phyloP scores from a whole-genome alignment of 345 rosid species.

The Gossypium arboreum region DNA sequence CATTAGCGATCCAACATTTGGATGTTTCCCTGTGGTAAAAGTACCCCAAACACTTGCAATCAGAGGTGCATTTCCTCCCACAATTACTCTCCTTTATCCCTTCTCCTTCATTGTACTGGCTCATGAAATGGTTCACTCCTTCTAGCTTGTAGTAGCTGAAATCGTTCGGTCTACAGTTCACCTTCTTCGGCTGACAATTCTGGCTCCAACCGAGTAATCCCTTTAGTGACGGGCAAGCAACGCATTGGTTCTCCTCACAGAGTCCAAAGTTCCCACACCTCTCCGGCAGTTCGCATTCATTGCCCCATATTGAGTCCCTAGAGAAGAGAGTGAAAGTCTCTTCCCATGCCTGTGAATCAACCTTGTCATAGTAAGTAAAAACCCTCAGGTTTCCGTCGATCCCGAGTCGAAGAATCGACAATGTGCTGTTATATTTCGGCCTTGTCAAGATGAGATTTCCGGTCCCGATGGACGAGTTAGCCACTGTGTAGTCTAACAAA shows the following conservation, averaged over 20 bases:
- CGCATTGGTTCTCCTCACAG: constrained; percentile 45
- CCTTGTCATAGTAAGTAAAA: constrained; percentile 38
- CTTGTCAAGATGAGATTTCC: not conserved
- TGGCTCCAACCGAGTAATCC: constrained; percentile 46
- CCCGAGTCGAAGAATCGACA: constrained; percentile 37
- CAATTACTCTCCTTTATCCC: constrained; percentile 44
- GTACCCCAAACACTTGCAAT: constrained; percentile 62
- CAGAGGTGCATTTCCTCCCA: constrained; percentile 41
- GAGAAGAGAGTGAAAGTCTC: constrained; percentile 39
- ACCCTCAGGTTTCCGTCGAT: constrained; percentile 47
- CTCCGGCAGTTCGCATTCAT: constrained; percentile 40
- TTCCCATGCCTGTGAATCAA: constrained; percentile 34
- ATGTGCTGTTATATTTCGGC: constrained; percentile 38
- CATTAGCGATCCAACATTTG: constrained; percentile 59
- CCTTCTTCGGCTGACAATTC: constrained; percentile 29
- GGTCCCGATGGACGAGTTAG: not conserved
- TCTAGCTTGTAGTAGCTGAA: constrained; percentile 40
- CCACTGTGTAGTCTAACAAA: not conserved
- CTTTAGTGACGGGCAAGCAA: constrained; percentile 40
- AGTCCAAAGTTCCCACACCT: constrained; percentile 48
- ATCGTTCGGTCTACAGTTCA: constrained; percentile 27
- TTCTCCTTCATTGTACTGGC: constrained; percentile 38
- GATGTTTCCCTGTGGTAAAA: constrained; percentile 42
- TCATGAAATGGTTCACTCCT: constrained; percentile 48
- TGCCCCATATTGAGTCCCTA: constrained; percentile 18